Evolutionary conservation across 2,329 filamentous ascomycete species (phyloP), one percentile per base, ranked within the genome.

Genomic region (Phyllosticta citriasiana): DNA sequence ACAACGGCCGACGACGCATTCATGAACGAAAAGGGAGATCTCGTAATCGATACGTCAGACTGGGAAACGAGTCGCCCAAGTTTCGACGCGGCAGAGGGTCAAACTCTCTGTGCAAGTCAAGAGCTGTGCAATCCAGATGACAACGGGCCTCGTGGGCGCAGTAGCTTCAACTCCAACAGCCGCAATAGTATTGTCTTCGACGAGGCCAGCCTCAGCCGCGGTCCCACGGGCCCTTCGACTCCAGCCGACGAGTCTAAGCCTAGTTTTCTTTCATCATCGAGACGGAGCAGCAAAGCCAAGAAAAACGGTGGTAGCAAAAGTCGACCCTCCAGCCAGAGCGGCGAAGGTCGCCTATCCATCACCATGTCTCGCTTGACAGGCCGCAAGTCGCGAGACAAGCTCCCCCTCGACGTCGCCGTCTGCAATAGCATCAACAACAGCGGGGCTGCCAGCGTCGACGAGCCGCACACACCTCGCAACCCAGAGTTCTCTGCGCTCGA

Each of bases 341-440:
- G 70, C 58, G 73, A 76, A 50, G 69, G 67, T 58, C 70, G 77
- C 26, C 72, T 80, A 56, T 76, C 73, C 55, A 63, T 79, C 26
- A 76, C 76, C 12, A 67, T 78, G 61, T 72, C 69, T 6, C 66
- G 72, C 51, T 66, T 76, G 33, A 72, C 73, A 12, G 73, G 73
- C 47, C 70, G 74, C 40, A 75, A 73, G 65, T 76, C 75, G 57
- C 76, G 75, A 62, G 72, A 74, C 71, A 75, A 73, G 64, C 70
- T 77, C 56, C 57, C 2, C 47, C 19, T 40, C 57, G 57, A 68
- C 50, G 69, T 73, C 56, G 63, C 70, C 33, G 66, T 71, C 52
- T 67, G 71, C 54, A 60, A 66, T 26, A 65, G 64, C 14, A 53
- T 22, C 22, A 33, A 14, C 25, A 40, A 59, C 40, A 50, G 53